Evolutionary conservation across 805 yeast genomes (phyloP).

Genomic region (Maudiozyma barnettii): DNA sequence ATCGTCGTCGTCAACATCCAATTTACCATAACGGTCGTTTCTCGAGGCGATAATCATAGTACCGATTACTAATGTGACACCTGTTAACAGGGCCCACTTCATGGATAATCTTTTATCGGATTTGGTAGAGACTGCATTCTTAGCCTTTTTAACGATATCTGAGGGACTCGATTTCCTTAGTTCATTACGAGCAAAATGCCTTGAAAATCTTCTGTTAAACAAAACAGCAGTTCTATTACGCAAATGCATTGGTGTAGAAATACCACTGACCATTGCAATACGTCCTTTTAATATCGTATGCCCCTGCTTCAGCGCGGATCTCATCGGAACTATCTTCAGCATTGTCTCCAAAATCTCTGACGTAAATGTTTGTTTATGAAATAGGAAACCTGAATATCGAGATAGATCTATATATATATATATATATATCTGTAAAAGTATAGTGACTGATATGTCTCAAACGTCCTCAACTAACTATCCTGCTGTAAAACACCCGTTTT

Average conservation of each 20-base stretch:
- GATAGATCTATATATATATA: no score
- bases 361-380: slow-evolving; percentile 20
- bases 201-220: slow-evolving; percentile 16
- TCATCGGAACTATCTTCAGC: slow-evolving; percentile 13
- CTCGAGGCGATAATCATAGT: slow-evolving; percentile 16
- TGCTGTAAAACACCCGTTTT: slow-evolving; percentile 7
- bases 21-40: slow-evolving; percentile 20
- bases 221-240: slow-evolving; percentile 21
- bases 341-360: background rate
- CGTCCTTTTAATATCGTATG: slow-evolving; percentile 9
- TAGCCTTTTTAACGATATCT: slow-evolving; percentile 2
- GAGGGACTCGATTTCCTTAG: background rate
- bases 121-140: background rate
- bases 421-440: no score
- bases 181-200: background rate
- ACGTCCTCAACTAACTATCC: no score
- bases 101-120: slow-evolving; percentile 4
- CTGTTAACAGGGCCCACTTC: slow-evolving; percentile 24
- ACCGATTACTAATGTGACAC: slow-evolving; percentile 24
- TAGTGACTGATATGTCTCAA: no score
- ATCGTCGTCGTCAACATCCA: slow-evolving; percentile 17
- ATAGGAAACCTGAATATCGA: no score
- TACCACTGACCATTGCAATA: slow-evolving; percentile 11
- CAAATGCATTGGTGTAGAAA: slow-evolving; percentile 15
- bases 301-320: slow-evolving; percentile 14